Evolutionary conservation across 371 early-diverging fungal genomes (phyloP).

Genomic region (Apophysomyces elegans): DNA sequence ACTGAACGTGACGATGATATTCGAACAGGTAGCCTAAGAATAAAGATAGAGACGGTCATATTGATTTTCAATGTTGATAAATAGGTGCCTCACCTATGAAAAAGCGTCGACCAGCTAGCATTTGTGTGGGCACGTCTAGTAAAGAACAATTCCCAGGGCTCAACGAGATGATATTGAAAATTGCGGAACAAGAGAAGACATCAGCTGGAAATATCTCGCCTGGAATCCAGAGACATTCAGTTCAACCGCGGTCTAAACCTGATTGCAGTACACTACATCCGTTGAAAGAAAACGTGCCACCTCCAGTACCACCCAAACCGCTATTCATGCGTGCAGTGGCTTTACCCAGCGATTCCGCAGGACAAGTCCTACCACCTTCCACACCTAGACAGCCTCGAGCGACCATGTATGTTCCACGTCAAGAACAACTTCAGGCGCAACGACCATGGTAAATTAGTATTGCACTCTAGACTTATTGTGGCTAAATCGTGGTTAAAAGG

Average conservation of each 20-base stretch:
- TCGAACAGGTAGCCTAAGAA: slow-evolving; percentile 28
- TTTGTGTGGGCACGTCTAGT: slow-evolving; percentile 40
- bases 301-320: slow-evolving; percentile 52
- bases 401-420: slow-evolving; percentile 12
- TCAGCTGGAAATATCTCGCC: slow-evolving; percentile 15
- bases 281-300: slow-evolving; percentile 25
- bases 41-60: neutral
- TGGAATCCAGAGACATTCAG: slow-evolving; percentile 24
- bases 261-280: slow-evolving; percentile 10
- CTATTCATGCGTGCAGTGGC: slow-evolving; percentile 40
- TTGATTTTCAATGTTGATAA: slow-evolving; percentile 1
- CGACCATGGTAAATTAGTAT: neutral
- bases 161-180: slow-evolving; percentile 43
- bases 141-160: slow-evolving; percentile 42
- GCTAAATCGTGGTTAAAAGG: neutral
- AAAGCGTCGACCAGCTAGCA: slow-evolving; percentile 49
- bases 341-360: slow-evolving; percentile 16
- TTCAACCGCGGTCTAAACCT: slow-evolving; percentile 15
- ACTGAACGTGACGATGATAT: slow-evolving; percentile 45
- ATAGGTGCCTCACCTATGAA: slow-evolving; percentile 34
- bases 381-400: slow-evolving; percentile 17
- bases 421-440: neutral
- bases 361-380: slow-evolving; percentile 16
- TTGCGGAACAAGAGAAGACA: slow-evolving; percentile 32
- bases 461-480: neutral